phyloP scores from a whole-genome alignment of 352 stramenopile species.

The Globisporangium recalcitrans region DNA sequence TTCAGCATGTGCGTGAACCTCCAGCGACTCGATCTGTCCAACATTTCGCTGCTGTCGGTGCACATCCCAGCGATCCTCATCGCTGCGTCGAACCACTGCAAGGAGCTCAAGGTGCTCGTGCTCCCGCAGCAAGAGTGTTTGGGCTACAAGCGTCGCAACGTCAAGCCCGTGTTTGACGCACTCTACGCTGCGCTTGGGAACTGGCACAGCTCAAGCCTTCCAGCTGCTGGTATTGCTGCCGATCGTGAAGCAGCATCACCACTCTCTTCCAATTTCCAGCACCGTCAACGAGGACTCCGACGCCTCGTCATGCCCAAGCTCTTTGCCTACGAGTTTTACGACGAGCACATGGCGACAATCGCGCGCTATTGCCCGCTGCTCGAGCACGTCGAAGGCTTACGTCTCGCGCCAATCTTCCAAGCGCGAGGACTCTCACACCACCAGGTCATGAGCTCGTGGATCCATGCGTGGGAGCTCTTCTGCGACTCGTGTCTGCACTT shows the following conservation, averaged over 20 bases:
- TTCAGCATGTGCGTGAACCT: slow-evolving; percentile 8
- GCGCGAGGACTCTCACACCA: slow-evolving; percentile 22
- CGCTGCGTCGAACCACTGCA: slow-evolving; percentile 8
- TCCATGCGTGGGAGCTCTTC: slow-evolving; percentile 26
- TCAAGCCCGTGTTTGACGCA: slow-evolving; percentile 15
- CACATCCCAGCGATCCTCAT: slow-evolving; percentile 10
- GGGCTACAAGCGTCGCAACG: slow-evolving; percentile 15
- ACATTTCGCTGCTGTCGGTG: slow-evolving; percentile 4
- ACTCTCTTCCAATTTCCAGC: background rate
- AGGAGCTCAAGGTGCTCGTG: slow-evolving; percentile 10
- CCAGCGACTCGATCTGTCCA: slow-evolving; percentile 14
- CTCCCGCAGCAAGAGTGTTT: slow-evolving; percentile 16
- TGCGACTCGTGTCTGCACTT: slow-evolving; percentile 23
- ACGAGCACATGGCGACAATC: slow-evolving; percentile 18
- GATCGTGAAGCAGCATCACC: background rate
- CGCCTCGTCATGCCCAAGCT: slow-evolving; percentile 26
- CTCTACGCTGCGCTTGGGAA: slow-evolving; percentile 9
- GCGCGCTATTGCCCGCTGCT: slow-evolving; percentile 19
- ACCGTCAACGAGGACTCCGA: slow-evolving; percentile 15
- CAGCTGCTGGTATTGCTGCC: background rate
- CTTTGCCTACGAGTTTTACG: slow-evolving; percentile 27
- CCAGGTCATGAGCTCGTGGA: slow-evolving; percentile 21
- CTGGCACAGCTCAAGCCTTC: slow-evolving; percentile 1
- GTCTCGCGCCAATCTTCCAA: slow-evolving; percentile 24
- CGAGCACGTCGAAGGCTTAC: slow-evolving; percentile 22